phyloP scores from a whole-genome alignment of 1,284 basidiomycete genomes.

The Rhizoctonia solani region DNA sequence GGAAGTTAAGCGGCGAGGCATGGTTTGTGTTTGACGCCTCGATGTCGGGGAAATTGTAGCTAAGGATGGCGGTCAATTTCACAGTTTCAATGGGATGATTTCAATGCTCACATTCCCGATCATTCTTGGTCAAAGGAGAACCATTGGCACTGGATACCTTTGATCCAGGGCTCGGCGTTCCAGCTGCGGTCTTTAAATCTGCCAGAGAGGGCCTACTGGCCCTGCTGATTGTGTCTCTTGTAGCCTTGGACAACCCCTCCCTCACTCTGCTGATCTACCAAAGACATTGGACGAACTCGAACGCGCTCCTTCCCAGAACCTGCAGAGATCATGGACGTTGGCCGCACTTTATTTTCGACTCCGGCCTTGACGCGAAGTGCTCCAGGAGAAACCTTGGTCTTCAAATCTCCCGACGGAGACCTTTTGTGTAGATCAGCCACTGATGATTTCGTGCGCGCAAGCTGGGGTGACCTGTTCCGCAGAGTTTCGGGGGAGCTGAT shows the following conservation, averaged over 20 bases:
- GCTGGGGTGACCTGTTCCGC: background rate
- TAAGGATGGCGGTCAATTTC: background rate
- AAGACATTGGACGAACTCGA: constrained; percentile 6
- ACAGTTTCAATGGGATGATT: background rate
- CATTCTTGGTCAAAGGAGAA: background rate
- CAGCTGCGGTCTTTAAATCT: background rate
- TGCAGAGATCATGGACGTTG: constrained; percentile 16
- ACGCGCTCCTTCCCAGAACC: constrained; percentile 2
- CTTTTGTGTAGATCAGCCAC: constrained; percentile 1
- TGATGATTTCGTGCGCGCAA: background rate
- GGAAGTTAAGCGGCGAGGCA: constrained; percentile 21
- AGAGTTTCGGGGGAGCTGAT: constrained; percentile 9
- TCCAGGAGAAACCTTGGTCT: constrained; percentile 8
- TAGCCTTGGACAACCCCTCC: background rate
- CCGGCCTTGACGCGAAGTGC: constrained; percentile 5
- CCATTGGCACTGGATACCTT: background rate
- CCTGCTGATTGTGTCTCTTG: background rate
- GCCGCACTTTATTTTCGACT: constrained; percentile 13
- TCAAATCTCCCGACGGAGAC: constrained; percentile 4
- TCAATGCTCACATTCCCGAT: constrained; percentile 8
- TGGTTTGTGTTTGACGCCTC: constrained; percentile 27
- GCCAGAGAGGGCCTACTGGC: background rate
- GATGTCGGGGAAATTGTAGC: constrained; percentile 6
- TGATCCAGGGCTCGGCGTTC: background rate
- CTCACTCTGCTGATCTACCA: constrained; percentile 1